phyloP scores from a whole-genome alignment of 2,329 filamentous ascomycete genomes.

The Xylariaceae sp. region DNA sequence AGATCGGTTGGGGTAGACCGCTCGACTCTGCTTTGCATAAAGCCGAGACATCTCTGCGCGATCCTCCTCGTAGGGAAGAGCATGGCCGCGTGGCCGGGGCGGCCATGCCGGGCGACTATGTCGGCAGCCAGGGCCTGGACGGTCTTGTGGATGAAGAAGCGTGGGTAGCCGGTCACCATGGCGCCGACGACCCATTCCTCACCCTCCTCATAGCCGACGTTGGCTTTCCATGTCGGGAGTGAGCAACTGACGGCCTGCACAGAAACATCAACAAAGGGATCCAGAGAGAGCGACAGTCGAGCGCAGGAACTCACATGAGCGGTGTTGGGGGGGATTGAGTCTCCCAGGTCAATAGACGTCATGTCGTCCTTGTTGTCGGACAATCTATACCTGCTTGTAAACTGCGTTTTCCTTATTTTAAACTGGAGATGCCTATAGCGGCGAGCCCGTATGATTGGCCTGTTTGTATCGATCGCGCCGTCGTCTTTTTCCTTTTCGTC shows the following conservation, averaged over 20 bases:
- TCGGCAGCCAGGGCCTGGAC: constrained; percentile 70
- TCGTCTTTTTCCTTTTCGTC: background rate
- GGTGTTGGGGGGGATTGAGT: constrained; percentile 72
- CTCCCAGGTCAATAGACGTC: constrained; percentile 55
- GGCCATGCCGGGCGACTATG: constrained; percentile 62
- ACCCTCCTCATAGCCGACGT: constrained; percentile 91
- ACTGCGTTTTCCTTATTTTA: background rate
- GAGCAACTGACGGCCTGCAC: constrained; percentile 89
- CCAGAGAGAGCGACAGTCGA: background rate
- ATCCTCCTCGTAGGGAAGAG: constrained; percentile 71
- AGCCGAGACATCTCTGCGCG: constrained; percentile 70
- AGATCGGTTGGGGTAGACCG: constrained; percentile 47
- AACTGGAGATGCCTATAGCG: background rate
- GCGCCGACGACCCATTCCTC: constrained; percentile 78
- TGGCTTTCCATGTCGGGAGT: constrained; percentile 85
- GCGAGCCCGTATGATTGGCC: background rate
- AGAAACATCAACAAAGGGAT: background rate
- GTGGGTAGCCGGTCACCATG: constrained; percentile 89
- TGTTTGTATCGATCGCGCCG: background rate
- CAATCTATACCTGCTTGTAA: background rate
- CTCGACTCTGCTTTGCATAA: constrained; percentile 60
- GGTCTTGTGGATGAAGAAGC: constrained; percentile 86
- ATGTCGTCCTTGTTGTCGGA: constrained; percentile 32
- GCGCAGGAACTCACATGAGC: constrained; percentile 59
- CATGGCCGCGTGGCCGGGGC: constrained; percentile 64